Percentiles rank a stretch among this genome's conserved stretches.
Evolutionary conservation across 1,284 basidiomycete species (phyloP).

Genomic region (Schizophyllum commune): DNA sequence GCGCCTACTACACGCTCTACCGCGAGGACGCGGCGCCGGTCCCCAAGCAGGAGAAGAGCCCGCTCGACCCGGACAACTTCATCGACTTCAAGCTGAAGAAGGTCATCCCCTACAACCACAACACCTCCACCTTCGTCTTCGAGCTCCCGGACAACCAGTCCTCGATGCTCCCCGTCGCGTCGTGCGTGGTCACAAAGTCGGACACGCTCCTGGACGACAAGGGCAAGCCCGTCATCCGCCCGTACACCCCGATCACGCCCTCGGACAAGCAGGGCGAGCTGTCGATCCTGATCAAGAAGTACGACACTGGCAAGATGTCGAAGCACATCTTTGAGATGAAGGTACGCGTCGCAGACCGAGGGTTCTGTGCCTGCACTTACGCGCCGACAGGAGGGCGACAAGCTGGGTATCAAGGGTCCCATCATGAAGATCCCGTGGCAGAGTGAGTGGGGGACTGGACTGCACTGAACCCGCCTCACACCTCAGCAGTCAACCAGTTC

Average conservation of each 20-base stretch:
- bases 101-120: constrained; percentile 89
- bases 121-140: constrained; percentile 81
- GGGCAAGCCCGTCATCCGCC: constrained; percentile 84
- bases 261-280: constrained; percentile 71
- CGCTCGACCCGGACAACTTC: constrained; percentile 68
- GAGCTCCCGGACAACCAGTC: constrained; percentile 78
- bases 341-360: constrained; percentile 16
- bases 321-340: constrained; percentile 62
- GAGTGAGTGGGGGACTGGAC: constrained; percentile 29
- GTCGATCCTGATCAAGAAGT: constrained; percentile 82
- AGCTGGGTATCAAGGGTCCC: constrained; percentile 85
- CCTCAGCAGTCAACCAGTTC: constrained; percentile 64
- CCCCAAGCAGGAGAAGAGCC: constrained; percentile 47
- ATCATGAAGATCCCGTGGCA: constrained; percentile 80
- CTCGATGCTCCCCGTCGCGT: constrained; percentile 71
- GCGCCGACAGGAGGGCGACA: constrained; percentile 68
- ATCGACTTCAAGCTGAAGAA: constrained; percentile 78
- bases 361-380: constrained; percentile 1
- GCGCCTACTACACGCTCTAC: not conserved
- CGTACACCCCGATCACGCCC: constrained; percentile 80
- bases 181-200: constrained; percentile 48
- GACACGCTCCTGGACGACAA: constrained; percentile 66
- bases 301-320: constrained; percentile 74
- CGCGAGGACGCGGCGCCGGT: constrained; percentile 34
- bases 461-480: not conserved